Base-by-base conservation (phyloP, 1,284 basidiomycete species). In the Neonothopanus nambi region DNA sequence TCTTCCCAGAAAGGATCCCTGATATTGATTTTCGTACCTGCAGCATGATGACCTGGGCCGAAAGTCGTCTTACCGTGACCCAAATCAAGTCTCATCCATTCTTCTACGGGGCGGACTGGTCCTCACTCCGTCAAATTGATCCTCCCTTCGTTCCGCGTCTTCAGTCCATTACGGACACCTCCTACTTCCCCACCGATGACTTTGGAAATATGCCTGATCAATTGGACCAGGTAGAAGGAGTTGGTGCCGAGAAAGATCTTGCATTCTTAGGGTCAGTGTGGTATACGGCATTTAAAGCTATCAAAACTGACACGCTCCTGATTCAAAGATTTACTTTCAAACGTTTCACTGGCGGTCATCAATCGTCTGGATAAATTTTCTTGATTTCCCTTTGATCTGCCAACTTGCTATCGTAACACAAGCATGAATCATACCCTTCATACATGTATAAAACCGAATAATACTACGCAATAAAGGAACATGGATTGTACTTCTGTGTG, bases 31-130 rank as follows among this genome's bases (percentile, higher is more conserved):
- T 49, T 41, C 56, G 11, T 57, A 47, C 51, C 17, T 33, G 47
- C 57, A 87, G 87, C 55, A 79, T 98, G 78, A 90, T 98, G 76
- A 92, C 87, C 33, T 91, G 92, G 67, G 84, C 90, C 3, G 88
- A 93, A 57, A 73, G 83, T 46, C 84, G 96, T 55, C 69, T 97
- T 45, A 87, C 75, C 50, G 89, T 92, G 39, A 89, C 91, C 38
- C 91, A 97, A 71, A 89, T 98, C 74, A 98, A 96, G 73, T 80
- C 81, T 9, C 96, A 99, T 71, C 85, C 93, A 2, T 98, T 98
- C 83, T 98, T 98, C 76, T 93, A 89, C 62, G 96, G 96, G 35
- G 96, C 96, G 20, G 95, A 97, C 72, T 99, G 95, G 95, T 77
- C 80, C 26, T 81, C 87, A 3, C 88, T 99, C 66, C 86, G 95